phyloP scores from a whole-genome alignment of 1,284 basidiomycete genomes.

The Boletellus dicymbophilus region DNA sequence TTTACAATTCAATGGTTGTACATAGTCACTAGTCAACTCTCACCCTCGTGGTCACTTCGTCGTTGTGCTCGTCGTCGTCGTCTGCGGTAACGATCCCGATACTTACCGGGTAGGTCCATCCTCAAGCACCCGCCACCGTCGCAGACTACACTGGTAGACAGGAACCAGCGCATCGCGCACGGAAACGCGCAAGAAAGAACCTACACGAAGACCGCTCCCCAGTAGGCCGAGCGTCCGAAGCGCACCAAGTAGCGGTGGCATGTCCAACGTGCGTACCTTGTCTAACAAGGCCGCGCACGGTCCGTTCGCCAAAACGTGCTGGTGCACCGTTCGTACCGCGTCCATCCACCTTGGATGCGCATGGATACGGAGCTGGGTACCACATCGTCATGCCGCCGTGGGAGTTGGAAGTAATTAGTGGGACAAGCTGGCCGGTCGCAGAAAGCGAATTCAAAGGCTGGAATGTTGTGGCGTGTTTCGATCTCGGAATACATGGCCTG shows the following conservation, averaged over 20 bases:
- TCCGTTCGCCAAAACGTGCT: conserved; percentile 44
- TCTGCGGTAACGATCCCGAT: no score
- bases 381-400: conserved; percentile 80
- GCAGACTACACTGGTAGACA: no score
- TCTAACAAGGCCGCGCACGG: conserved; percentile 76
- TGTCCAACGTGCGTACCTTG: conserved; percentile 82
- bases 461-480: conserved; percentile 42
- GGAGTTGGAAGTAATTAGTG: conserved; percentile 73
- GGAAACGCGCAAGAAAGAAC: conserved; percentile 28
- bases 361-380: conserved; percentile 39
- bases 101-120: no score
- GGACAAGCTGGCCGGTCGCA: conserved; percentile 55
- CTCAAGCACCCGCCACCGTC: no score
- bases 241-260: conserved; percentile 81
- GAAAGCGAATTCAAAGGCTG: conserved; percentile 50
- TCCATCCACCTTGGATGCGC: conserved; percentile 2
- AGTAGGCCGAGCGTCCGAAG: conserved; percentile 89
- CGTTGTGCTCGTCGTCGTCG: no score
- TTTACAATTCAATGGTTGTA: no score
- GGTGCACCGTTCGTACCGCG: conserved; percentile 16
- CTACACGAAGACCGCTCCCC: conserved; percentile 87
- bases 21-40: no score
- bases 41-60: no score
- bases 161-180: no score
- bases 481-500: conserved; percentile 75